A percentile compares a stretch with the other conserved stretches of the same genome.
Conservation (phyloP, 768 basidiomycete species). For the Clathrus columnatus region DNA sequence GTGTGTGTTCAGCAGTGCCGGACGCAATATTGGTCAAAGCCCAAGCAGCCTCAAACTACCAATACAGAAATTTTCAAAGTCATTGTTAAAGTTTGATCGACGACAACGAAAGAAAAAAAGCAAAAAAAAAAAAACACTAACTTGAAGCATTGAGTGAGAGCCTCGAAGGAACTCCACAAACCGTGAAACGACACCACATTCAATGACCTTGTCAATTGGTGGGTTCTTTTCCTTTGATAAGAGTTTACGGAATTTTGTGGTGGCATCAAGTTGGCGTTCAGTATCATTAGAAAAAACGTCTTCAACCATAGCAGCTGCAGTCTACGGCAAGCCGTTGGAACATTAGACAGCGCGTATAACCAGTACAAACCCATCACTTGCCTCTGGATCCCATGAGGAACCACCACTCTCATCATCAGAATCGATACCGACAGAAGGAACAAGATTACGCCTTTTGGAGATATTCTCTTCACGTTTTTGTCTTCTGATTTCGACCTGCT, state of each 20-base stretch:
- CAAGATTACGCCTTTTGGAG: conserved; percentile 92
- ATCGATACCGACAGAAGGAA: conserved; percentile 63
- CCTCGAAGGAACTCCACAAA: conserved; percentile 90
- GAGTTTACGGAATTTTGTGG: conserved; percentile 96
- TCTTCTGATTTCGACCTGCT: conserved; percentile 97
- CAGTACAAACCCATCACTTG: conserved; percentile 28
- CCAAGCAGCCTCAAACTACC: conserved; percentile 94
- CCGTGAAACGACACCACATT: conserved; percentile 92
- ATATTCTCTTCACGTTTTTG: conserved; percentile 99
- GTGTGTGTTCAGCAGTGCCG: conserved; percentile 96
- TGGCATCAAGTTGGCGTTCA: conserved; percentile 91
- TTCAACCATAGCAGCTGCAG: conserved; percentile 85
- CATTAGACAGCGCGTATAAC: conserved; percentile 13
- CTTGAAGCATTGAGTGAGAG: conserved; percentile 80
- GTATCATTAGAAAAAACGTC: conserved; percentile 89
- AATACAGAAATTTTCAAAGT: conserved; percentile 3
- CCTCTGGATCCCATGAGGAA: conserved; percentile 68
- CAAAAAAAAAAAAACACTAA: conserved; percentile 23
- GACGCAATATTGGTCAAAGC: conserved; percentile 97
- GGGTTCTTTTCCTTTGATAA: conserved; percentile 99
- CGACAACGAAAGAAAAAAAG: neutral
- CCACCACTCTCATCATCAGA: conserved; percentile 84
- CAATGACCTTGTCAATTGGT: conserved; percentile 96
- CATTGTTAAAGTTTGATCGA: neutral
- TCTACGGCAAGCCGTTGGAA: conserved; percentile 30